Evolutionary conservation across 352 stramenopile species (phyloP).

Genomic region (Phytophthora crassamura): DNA sequence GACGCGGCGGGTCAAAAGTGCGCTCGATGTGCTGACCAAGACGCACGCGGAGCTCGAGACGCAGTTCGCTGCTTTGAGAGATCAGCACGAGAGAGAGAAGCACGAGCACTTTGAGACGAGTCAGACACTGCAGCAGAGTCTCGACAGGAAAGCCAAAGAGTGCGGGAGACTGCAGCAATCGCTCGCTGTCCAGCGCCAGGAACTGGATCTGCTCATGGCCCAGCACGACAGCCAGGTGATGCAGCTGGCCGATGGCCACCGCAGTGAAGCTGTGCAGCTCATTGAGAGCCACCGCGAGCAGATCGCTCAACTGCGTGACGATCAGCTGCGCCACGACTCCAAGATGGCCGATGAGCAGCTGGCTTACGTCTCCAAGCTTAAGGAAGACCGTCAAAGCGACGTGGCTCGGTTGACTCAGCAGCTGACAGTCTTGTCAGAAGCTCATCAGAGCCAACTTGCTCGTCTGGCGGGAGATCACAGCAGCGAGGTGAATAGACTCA

Average conservation of each 20-base stretch:
- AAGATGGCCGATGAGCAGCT: slow-evolving; percentile 15
- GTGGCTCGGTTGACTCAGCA: slow-evolving; percentile 5
- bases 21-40: slow-evolving; percentile 14
- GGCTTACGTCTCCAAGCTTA: slow-evolving; percentile 4
- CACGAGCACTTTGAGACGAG: slow-evolving; percentile 4
- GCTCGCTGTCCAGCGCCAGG: slow-evolving; percentile 25
- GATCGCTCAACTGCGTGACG: slow-evolving; percentile 16
- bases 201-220: slow-evolving; percentile 26
- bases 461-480: slow-evolving; percentile 4
- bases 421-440: slow-evolving; percentile 6
- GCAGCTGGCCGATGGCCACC: slow-evolving; percentile 17
- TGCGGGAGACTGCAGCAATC: slow-evolving; percentile 23
- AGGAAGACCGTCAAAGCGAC: slow-evolving; percentile 12
- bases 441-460: slow-evolving; percentile 6
- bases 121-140: slow-evolving; percentile 14
- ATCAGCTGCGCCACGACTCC: not conserved
- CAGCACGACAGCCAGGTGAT: slow-evolving; percentile 30
- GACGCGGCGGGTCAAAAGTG: slow-evolving; percentile 22
- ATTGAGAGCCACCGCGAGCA: slow-evolving; percentile 25
- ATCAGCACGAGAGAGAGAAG: slow-evolving; percentile 22
- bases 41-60: slow-evolving; percentile 19
- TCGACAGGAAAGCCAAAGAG: slow-evolving; percentile 20
- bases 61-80: slow-evolving; percentile 12
- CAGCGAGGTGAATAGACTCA: slow-evolving; percentile 3
- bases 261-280: slow-evolving; percentile 23